Base-by-base conservation (phyloP, 2,329 filamentous ascomycete genomes). In the Saccharata proteae region DNA sequence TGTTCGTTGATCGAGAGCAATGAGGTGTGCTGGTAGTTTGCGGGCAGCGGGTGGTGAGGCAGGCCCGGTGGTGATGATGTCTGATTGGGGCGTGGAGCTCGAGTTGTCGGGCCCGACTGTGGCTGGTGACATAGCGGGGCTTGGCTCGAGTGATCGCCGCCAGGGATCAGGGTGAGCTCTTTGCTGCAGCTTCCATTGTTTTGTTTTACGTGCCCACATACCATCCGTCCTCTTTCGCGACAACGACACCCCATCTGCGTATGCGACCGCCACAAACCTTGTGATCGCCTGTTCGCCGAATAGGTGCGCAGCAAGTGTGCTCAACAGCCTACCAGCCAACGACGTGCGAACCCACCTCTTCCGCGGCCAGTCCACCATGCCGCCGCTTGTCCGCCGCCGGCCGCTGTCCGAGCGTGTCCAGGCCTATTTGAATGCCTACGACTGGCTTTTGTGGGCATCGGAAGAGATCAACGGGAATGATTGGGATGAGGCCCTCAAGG, bases 381-480 rank as follows among this genome's bases (percentile, higher is more conserved):
- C 85, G 46, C 77, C 78, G 47, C 71, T 93, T 39, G 76, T 98
- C 44, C 84, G 90, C 52, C 77, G 75, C 46, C 74, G 74, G 52
- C 78, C 90, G 52, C 69, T 93, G 43, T 52, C 61, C 17, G 80
- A 96, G 67, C 82, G 88, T 54, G 69, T 96, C 54, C 74, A 75
- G 51, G 69, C 80, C 35, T 75, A 75, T 54, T 63, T 94, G 37
- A 88, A 96, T 49, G 84, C 83, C 3, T 78, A 81, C 61, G 90
- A 98, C 58, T 81, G 88, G 48, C 61, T 90, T 32, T 73, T 98
- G 12, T 93, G 84, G 80, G 58, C 93, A 2, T 92, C 83, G 0
- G 88, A 96, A 53, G 83, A 93, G 58, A 70, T 98, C 38, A 86
- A 94, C 52, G 84, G 84, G 16, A 77, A 80, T 49, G 82, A 93